These are phyloP conservation scores for Pyropia yezoensis DNA, from an alignment of 23 red algal species.

Conservation along the genomic window DNA sequence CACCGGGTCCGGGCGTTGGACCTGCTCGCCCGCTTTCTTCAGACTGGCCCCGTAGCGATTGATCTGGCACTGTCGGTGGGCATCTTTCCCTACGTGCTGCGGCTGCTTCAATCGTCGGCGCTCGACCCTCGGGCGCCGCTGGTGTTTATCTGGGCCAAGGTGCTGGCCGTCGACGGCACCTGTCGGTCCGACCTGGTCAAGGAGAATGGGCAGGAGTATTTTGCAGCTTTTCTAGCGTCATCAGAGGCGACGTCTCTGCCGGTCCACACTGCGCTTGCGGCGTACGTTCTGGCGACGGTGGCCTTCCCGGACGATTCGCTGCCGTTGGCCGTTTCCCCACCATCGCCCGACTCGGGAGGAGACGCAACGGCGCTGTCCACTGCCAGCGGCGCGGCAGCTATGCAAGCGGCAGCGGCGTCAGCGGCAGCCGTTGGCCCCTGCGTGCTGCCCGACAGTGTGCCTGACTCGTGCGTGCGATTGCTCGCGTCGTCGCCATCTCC, in stretches of 20 bases:
- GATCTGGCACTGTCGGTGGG: constrained; percentile 82
- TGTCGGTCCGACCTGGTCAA: constrained; percentile 64
- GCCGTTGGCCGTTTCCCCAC: background rate
- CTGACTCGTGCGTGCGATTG: background rate
- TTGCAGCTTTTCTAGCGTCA: constrained; percentile 42
- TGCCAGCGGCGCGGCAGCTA: constrained; percentile 5
- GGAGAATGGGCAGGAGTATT: constrained; percentile 57
- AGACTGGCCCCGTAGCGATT: constrained; percentile 71
- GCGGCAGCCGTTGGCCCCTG: constrained; percentile 1
- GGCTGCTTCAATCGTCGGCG: constrained; percentile 48
- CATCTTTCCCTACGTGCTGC: constrained; percentile 86
- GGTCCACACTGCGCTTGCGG: constrained; percentile 52
- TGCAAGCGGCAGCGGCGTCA: constrained; percentile 28
- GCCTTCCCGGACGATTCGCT: constrained; percentile 17
- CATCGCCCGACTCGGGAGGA: background rate
- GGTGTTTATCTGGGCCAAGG: constrained; percentile 98
- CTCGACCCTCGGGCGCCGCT: constrained; percentile 56
- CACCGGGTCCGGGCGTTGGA: constrained; percentile 68
- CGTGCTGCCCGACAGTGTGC: background rate
- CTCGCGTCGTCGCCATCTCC: background rate
- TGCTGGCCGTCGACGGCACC: constrained; percentile 73
- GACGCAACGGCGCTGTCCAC: constrained; percentile 17
- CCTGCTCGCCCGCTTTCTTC: constrained; percentile 78
- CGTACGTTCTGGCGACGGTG: constrained; percentile 71
- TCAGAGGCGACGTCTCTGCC: constrained; percentile 21